Evolutionary conservation across 495 filamentous ascomycete genomes (phyloP).

Genomic region (Xylaria sp.): DNA sequence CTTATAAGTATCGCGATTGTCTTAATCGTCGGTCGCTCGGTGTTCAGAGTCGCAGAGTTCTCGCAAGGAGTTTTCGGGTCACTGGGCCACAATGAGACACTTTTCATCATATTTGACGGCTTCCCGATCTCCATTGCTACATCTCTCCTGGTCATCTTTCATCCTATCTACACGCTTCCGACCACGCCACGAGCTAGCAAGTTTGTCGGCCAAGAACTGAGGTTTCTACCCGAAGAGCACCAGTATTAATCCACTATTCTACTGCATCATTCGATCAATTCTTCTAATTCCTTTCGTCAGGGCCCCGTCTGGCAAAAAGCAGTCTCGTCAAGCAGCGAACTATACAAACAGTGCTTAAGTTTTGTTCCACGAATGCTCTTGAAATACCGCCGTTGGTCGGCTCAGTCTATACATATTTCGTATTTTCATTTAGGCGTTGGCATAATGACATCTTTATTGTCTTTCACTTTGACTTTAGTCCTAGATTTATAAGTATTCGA

Average conservation of each 20-base stretch:
- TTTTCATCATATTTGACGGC: slow-evolving; percentile 26
- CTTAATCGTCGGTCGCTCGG: slow-evolving; percentile 21
- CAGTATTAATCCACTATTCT: not conserved
- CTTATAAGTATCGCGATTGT: slow-evolving; percentile 12
- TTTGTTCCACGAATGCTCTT: too few species aligned
- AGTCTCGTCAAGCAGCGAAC: too few species aligned
- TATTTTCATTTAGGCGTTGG: too few species aligned
- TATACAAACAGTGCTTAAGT: too few species aligned
- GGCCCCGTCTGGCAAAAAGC: not conserved
- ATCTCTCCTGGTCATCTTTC: slow-evolving; percentile 18
- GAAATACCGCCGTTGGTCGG: too few species aligned
- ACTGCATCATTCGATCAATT: not conserved
- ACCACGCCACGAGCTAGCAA: slow-evolving; percentile 5
- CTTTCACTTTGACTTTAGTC: too few species aligned
- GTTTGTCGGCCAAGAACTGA: slow-evolving; percentile 9
- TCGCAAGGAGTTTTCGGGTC: slow-evolving; percentile 18
- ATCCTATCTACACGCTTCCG: slow-evolving; percentile 22
- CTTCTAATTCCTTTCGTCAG: not conserved
- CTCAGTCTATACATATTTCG: too few species aligned
- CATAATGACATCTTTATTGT: too few species aligned
- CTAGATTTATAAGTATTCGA: too few species aligned
- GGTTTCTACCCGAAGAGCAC: slow-evolving; percentile 11
- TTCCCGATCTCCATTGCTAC: slow-evolving; percentile 25
- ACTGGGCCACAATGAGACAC: slow-evolving; percentile 14
- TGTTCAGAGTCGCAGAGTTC: slow-evolving; percentile 16